Conservation (phyloP, 2,329 filamentous ascomycete genomes). For the Neonectria coccinea region DNA sequence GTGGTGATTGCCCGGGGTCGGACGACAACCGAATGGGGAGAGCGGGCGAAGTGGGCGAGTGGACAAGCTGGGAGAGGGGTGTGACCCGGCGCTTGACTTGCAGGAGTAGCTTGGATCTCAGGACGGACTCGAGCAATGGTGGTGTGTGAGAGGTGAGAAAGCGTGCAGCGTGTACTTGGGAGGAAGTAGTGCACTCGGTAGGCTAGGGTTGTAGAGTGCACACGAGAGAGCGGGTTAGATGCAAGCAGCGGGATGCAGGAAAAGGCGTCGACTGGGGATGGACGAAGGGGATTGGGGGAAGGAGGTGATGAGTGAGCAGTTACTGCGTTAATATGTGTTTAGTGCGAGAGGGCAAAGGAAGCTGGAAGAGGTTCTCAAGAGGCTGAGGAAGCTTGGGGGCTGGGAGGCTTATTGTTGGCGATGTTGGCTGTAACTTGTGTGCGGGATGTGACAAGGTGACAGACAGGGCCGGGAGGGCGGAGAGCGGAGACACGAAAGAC, state of each 20-base stretch:
- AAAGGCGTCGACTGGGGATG: constrained; percentile 24
- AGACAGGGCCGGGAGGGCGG: constrained; percentile 25
- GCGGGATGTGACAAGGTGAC: constrained; percentile 1
- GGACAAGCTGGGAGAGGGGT: constrained; percentile 46
- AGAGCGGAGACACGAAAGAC: constrained; percentile 27
- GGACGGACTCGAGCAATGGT: constrained; percentile 25
- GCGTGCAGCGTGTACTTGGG: constrained; percentile 16
- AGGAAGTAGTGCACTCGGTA: constrained; percentile 32
- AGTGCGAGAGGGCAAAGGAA: constrained; percentile 12
- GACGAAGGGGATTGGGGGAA: constrained; percentile 3
- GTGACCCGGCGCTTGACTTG: constrained; percentile 50
- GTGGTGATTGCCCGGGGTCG: constrained; percentile 44
- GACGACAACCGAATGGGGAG: constrained; percentile 44
- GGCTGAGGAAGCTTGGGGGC: constrained; percentile 31
- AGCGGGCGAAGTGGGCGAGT: constrained; percentile 40
- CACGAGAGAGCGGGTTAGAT: constrained; percentile 17
- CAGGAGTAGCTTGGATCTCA: constrained; percentile 46
- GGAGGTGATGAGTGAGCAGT: constrained; percentile 20
- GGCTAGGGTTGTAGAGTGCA: constrained; percentile 11
- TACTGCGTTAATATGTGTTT: constrained; percentile 15
- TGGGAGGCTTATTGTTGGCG: constrained; percentile 34
- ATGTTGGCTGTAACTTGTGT: constrained; percentile 32
- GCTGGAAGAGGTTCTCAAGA: constrained; percentile 12
- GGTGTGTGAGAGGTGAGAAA: constrained; percentile 28
- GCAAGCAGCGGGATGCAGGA: constrained; percentile 29